Conservation (phyloP, 345 rosid genomes). For the Kernera saxatilis region DNA sequence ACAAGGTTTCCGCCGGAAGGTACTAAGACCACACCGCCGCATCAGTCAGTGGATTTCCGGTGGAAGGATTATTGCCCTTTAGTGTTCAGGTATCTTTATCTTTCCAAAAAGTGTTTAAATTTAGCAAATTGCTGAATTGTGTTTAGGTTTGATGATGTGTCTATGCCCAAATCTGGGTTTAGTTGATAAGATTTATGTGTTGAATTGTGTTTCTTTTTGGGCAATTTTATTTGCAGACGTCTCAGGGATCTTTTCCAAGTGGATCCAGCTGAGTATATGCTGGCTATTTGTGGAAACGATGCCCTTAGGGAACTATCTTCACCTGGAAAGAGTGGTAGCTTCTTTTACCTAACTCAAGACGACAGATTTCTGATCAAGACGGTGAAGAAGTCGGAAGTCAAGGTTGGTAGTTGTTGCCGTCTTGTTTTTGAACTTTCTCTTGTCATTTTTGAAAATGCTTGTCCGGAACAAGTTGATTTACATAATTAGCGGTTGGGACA, state of each 20-base stretch:
- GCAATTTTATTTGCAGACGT: slow-evolving; percentile 46
- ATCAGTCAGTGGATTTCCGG: slow-evolving; percentile 75
- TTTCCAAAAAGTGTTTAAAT: not conserved
- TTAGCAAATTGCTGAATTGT: slow-evolving; percentile 10
- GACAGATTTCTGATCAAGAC: slow-evolving; percentile 98
- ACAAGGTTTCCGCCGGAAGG: slow-evolving; percentile 93
- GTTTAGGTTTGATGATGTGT: slow-evolving; percentile 16
- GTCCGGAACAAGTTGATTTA: slow-evolving; percentile 8
- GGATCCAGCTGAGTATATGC: slow-evolving; percentile 92
- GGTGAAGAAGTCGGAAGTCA: slow-evolving; percentile 96
- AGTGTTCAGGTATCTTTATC: slow-evolving; percentile 64
- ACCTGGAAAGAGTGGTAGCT: slow-evolving; percentile 98
- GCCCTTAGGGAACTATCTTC: slow-evolving; percentile 97
- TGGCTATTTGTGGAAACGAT: slow-evolving; percentile 92
- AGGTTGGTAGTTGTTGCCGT: slow-evolving; percentile 52
- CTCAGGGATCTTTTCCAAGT: slow-evolving; percentile 84
- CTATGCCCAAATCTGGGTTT: not conserved
- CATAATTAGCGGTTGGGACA: slow-evolving; percentile 20
- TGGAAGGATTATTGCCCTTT: slow-evolving; percentile 98
- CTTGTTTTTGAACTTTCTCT: slow-evolving; percentile 2
- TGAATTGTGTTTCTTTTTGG: slow-evolving; percentile 20
- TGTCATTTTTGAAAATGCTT: slow-evolving; percentile 10
- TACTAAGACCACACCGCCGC: slow-evolving; percentile 87
- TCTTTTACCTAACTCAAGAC: slow-evolving; percentile 96
- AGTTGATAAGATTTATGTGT: slow-evolving; percentile 7